Conservation (phyloP, 257 asterid genomes). For the Misopates orontium region DNA sequence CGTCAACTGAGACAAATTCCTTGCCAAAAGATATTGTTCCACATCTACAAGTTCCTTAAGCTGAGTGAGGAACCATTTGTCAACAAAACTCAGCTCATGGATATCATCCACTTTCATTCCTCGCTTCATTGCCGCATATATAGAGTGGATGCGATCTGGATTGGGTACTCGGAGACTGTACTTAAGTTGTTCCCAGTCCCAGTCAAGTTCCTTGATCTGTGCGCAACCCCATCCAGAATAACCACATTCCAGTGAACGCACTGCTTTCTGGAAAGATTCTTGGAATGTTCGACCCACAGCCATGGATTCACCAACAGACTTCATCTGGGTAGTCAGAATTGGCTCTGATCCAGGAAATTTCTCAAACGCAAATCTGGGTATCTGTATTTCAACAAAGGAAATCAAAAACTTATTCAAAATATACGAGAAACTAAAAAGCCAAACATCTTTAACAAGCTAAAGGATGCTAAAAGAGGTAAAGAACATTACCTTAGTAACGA, state of each 20-base stretch:
- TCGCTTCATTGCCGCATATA: conserved; percentile 91
- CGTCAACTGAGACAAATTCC: conserved; percentile 57
- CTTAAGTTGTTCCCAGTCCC: conserved; percentile 84
- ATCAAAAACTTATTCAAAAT: not conserved
- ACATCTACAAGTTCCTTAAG: conserved; percentile 87
- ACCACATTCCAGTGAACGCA: conserved; percentile 87
- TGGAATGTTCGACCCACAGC: conserved; percentile 98
- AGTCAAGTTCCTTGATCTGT: conserved; percentile 71
- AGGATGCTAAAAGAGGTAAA: conserved; percentile 14
- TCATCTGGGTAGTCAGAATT: conserved; percentile 93
- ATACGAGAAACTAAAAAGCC: not conserved
- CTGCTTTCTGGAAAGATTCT: conserved; percentile 95
- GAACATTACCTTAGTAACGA: conserved; percentile 78
- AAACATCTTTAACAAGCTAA: not conserved
- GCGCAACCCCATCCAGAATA: conserved; percentile 95
- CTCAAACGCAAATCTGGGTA: conserved; percentile 94
- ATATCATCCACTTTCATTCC: conserved; percentile 91
- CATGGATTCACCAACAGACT: conserved; percentile 98
- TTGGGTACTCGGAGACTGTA: conserved; percentile 85
- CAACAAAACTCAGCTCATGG: conserved; percentile 75
- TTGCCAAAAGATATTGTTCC: conserved; percentile 68
- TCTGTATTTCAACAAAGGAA: conserved; percentile 46
- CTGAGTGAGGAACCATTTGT: conserved; percentile 92
- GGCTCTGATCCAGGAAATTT: conserved; percentile 99
- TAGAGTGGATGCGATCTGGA: conserved; percentile 88